Percentiles rank a stretch among this genome's conserved stretches.
These are phyloP conservation scores for Nitzschia sp. DNA, from an alignment of 108 stramenopile species.

Conservation along the genomic window DNA sequence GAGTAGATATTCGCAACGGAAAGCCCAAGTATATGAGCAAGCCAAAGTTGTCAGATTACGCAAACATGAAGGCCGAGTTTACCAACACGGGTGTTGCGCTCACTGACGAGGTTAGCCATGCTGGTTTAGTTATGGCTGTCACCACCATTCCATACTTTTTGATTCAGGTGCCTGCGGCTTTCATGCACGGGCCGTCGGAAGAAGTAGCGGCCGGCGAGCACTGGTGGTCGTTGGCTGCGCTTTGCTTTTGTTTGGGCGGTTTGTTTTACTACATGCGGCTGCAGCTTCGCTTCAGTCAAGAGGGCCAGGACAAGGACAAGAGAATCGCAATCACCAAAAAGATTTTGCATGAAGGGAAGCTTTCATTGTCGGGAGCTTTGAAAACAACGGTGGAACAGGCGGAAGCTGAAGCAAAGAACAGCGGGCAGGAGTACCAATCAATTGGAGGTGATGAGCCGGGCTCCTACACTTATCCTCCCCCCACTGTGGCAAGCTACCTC, in stretches of 20 bases:
- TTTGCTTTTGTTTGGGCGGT: conserved; percentile 66
- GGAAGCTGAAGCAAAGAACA: background rate
- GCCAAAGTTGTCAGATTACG: conserved; percentile 50
- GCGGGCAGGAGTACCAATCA: conserved; percentile 18
- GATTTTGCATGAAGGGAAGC: conserved; percentile 56
- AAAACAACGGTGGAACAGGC: conserved; percentile 42
- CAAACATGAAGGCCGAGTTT: conserved; percentile 17
- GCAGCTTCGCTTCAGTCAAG: conserved; percentile 67
- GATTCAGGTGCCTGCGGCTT: conserved; percentile 85
- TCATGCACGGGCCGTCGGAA: conserved; percentile 58
- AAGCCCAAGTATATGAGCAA: conserved; percentile 52
- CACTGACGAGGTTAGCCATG: conserved; percentile 55
- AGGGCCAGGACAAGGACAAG: conserved; percentile 59
- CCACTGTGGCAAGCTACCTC: conserved; percentile 49
- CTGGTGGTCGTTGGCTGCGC: conserved; percentile 65
- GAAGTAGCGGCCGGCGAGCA: conserved; percentile 73
- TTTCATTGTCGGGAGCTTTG: conserved; percentile 70
- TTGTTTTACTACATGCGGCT: conserved; percentile 73
- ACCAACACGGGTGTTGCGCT: conserved; percentile 67
- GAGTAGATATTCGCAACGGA: conserved; percentile 80
- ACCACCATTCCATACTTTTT: conserved; percentile 90
- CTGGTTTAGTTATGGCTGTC: conserved; percentile 78
- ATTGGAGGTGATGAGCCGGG: conserved; percentile 13
- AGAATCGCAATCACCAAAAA: conserved; percentile 76
- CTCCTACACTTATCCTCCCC: conserved; percentile 22